Conservation (phyloP, 2,329 filamentous ascomycete genomes). For the Ophiobolus disseminans region DNA sequence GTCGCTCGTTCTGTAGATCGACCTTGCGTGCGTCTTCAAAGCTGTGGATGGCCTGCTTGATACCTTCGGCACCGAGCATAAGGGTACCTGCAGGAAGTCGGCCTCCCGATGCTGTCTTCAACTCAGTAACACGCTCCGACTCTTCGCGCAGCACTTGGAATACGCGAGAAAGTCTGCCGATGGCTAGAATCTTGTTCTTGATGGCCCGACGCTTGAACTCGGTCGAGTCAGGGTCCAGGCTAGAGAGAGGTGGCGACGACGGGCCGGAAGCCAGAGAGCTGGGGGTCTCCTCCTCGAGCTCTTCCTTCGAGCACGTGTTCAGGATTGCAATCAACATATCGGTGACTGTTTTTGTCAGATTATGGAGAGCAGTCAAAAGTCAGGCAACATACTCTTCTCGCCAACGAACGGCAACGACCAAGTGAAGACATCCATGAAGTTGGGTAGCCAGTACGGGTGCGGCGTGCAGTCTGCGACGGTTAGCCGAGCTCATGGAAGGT, state of each 20-base stretch:
- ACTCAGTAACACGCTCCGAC: conserved; percentile 93
- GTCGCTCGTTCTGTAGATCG: conserved; percentile 92
- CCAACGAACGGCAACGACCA: conserved; percentile 99
- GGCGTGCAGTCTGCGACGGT: conserved; percentile 77
- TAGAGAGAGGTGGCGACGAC: conserved; percentile 72
- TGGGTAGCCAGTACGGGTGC: conserved; percentile 98
- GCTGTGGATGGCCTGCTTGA: conserved; percentile 96
- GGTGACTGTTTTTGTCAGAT: conserved; percentile 65
- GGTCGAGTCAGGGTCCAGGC: conserved; percentile 79
- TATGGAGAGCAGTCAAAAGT: background rate
- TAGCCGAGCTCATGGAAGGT: conserved; percentile 8
- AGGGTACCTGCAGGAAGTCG: conserved; percentile 92
- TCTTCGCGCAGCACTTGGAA: conserved; percentile 99
- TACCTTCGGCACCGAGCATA: conserved; percentile 97
- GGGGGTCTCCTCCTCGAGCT: conserved; percentile 87
- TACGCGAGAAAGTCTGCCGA: conserved; percentile 92
- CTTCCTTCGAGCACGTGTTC: conserved; percentile 97
- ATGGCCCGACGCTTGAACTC: conserved; percentile 96
- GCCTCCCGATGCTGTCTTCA: conserved; percentile 95
- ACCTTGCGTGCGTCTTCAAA: conserved; percentile 98
- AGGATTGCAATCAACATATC: conserved; percentile 99
- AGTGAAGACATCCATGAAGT: conserved; percentile 99
- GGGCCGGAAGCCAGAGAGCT: conserved; percentile 75
- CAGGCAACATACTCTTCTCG: conserved; percentile 70
- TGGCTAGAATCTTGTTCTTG: conserved; percentile 99